Evolutionary conservation across 768 basidiomycete genomes (phyloP).

Genomic region (Auricularia sp.): DNA sequence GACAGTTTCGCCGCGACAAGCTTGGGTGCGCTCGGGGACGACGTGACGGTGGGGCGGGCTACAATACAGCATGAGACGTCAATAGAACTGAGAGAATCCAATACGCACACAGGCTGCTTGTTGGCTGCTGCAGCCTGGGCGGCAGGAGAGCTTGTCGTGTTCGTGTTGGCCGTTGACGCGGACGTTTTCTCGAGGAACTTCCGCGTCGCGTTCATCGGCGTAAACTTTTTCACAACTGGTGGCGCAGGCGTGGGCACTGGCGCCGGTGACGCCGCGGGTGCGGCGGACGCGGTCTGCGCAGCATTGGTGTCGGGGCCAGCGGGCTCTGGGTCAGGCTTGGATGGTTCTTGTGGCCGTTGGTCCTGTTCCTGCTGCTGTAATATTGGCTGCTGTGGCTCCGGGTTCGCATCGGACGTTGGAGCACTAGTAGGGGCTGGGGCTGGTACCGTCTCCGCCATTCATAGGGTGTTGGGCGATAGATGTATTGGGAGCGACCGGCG

Average conservation of each 20-base stretch:
- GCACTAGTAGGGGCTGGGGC: not conserved
- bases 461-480: not conserved
- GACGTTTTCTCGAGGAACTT: conserved; percentile 90
- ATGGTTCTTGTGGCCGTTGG: too few relatives aligned
- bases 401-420: not conserved
- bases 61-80: conserved; percentile 12
- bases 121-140: conserved; percentile 27
- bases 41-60: conserved; percentile 51
- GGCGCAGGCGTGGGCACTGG: conserved; percentile 8
- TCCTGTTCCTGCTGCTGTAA: too few relatives aligned
- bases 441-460: not conserved
- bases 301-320: not conserved
- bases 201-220: conserved; percentile 87
- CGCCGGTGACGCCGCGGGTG: conserved; percentile 13
- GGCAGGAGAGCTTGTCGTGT: conserved; percentile 21
- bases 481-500: not conserved
- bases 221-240: conserved; percentile 75
- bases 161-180: conserved; percentile 29
- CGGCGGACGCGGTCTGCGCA: not conserved
- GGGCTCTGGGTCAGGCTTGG: too few relatives aligned
- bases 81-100: conserved; percentile 10
- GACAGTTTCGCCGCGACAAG: conserved; percentile 85
- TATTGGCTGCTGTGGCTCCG: not conserved
- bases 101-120: conserved; percentile 17
- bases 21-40: conserved; percentile 56